A percentile compares a stretch with the other conserved stretches of the same genome.
phyloP scores from a whole-genome alignment of 176 grass and related monocot species.

The Zoysia japonica region DNA sequence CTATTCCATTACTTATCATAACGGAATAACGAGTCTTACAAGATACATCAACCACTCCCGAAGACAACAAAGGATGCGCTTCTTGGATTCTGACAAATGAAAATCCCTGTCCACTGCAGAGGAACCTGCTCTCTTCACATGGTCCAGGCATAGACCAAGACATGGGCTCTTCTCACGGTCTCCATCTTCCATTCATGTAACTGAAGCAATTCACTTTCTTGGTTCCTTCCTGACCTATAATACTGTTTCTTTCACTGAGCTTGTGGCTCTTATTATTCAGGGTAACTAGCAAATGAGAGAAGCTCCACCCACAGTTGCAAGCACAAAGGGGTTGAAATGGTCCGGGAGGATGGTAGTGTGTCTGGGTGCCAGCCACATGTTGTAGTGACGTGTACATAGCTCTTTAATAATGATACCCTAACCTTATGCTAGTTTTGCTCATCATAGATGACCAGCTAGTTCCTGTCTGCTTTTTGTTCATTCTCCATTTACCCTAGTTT shows the following conservation, averaged over 20 bases:
- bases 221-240: background rate
- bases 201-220: background rate
- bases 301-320: background rate
- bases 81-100: conserved; percentile 19
- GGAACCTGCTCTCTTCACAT: conserved; percentile 49
- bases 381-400: conserved; percentile 35
- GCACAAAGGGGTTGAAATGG: background rate
- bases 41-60: no score
- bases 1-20: no score
- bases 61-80: background rate
- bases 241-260: background rate
- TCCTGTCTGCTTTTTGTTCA: conserved; percentile 4
- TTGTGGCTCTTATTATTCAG: background rate
- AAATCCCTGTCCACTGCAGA: conserved; percentile 44
- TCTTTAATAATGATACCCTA: conserved; percentile 22
- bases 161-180: conserved; percentile 20
- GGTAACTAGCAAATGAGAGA: conserved; percentile 44
- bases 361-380: background rate
- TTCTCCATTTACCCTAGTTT: background rate
- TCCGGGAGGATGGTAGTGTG: background rate
- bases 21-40: no score
- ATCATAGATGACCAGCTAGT: conserved; percentile 37
- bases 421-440: conserved; percentile 40
- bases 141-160: conserved; percentile 32
- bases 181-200: conserved; percentile 54